Evolutionary conservation across 257 asterid species (phyloP), one percentile per base, ranked within the genome.

Genomic region (Gentiana macrophylla): DNA sequence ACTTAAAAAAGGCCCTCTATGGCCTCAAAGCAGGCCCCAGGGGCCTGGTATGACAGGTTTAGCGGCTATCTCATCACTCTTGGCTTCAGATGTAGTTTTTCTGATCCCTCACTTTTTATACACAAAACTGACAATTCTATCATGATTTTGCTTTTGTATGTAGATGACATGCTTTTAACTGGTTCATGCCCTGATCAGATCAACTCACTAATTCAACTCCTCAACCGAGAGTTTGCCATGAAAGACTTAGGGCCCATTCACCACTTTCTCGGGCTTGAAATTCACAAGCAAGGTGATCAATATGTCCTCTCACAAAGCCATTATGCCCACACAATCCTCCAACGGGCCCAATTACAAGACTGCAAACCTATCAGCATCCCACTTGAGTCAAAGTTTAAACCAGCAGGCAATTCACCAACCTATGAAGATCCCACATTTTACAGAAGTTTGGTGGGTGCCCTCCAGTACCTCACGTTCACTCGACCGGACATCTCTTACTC

Each of bases 61-160:
- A n/a, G n/a, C n/a, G n/a, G n/a, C n/a, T 62, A 8, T 1, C 13
- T 35, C 2, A 12, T 53, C 12, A 36, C 45, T 32, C 3, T 43
- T 3, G 60, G 47, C n/a, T 53, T 62, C 46, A 12, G 13, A 7
- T 54, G 62, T 48, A 47, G 56, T 48, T 33, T 47, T 5, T 53
- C 12, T 48, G 50, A 63, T 50, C 47, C 65, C 0, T 63, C 57
- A 13, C 10, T 63, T 11, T 63, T 55, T 55, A 9, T 63, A 35
- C 24, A 13, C 0, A 34, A 50, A 5, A 13, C 4, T 7, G 2
- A 24, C 9, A 34, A 6, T 50, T 34, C 3, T 24, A 8, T 44
- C 4, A 32, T 36, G 2, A 32, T 63, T 33, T 12, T 57, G 5
- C 50, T 63, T 5, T 2, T 35, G n/a, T 62, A 62, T 56, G 54